Evolutionary conservation across 2,329 filamentous ascomycete species (phyloP), one percentile per base, ranked within the genome.

Genomic region (Talaromyces sp.): DNA sequence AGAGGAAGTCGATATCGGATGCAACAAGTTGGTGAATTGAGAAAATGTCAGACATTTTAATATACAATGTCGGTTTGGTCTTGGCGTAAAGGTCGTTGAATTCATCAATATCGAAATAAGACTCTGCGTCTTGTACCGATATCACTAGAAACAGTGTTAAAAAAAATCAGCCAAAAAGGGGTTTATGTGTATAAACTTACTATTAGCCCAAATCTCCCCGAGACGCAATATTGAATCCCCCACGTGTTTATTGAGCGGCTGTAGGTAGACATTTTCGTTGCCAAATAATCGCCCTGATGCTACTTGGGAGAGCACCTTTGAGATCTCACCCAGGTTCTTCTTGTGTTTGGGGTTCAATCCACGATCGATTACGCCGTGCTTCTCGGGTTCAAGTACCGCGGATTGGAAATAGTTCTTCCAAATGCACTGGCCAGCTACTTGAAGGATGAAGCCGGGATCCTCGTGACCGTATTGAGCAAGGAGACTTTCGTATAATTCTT

Each of bases 1-100:
- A 96, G 63, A 98, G 87, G 60, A 82, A 81, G 5, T 87, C 80
- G 55, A 97, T 84, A 67, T 98, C 91, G 26, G 87, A 82, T 3
- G 91, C 88, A 58, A 98, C 84, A 24, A 98, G 83, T 64, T 89
- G 91, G 77, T 99, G 96, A 62, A 99, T 93, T 55, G 93, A 90
- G 73, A 99, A 98, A 60, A 99, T 93, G 73, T 99, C 95, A 17
- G 90, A 86, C 85, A 99, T 93, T 79, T 99, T 99, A 80, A 99
- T 96, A 79, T 98, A 99, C n/a, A 99, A 82, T 0, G 93, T 98
- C 7, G 95, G 95, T 76, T 96, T 96, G 65, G 92, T 95, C 74
- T 96, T 93, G 60, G 93, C 90, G 72, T 98, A 98, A 7, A 99
- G 83, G 71, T 99, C 95, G 72, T 97, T 98, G 84, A 95, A 99